phyloP scores from a whole-genome alignment of 2,329 filamentous ascomycete species.

The Exophiala oligosperma region DNA sequence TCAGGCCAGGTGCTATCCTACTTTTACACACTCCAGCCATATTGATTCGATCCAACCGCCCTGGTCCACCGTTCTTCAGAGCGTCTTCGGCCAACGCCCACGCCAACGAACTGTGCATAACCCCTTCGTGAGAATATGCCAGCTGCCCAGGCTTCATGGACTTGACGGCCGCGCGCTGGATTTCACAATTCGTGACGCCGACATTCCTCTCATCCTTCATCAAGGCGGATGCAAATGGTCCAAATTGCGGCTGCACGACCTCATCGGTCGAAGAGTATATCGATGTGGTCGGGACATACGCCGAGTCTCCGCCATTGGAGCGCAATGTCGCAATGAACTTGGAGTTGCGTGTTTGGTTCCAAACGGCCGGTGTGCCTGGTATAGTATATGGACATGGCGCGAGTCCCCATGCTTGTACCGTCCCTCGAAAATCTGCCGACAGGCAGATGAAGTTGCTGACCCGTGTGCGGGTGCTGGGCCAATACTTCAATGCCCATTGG shows the following conservation, averaged over 20 bases:
- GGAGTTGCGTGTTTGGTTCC: conserved; percentile 51
- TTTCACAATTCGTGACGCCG: conserved; percentile 52
- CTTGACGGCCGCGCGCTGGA: conserved; percentile 36
- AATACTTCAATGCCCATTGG: conserved; percentile 62
- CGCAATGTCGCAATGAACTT: conserved; percentile 47
- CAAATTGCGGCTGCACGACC: conserved; percentile 53
- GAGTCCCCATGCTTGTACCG: conserved; percentile 29
- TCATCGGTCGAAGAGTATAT: conserved; percentile 54
- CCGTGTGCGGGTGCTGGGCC: conserved; percentile 49
- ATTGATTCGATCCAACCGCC: conserved; percentile 41
- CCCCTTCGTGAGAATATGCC: conserved; percentile 53
- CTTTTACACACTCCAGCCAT: conserved; percentile 42
- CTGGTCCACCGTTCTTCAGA: conserved; percentile 50
- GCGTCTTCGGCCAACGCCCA: conserved; percentile 48
- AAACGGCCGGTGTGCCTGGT: conserved; percentile 41
- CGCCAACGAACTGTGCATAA: conserved; percentile 50
- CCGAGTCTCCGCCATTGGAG: conserved; percentile 48
- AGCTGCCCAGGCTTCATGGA: conserved; percentile 39
- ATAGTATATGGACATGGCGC: conserved; percentile 2
- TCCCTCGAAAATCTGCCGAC: conserved; percentile 56
- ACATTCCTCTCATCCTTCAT: conserved; percentile 41
- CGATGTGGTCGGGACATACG: conserved; percentile 57
- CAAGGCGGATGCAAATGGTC: conserved; percentile 47
- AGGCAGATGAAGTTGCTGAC: conserved; percentile 55
- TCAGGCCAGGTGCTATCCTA: conserved; percentile 6